Evolutionary conservation across 495 filamentous ascomycete genomes (phyloP).

Genomic region (Trichoderma asperelloides): DNA sequence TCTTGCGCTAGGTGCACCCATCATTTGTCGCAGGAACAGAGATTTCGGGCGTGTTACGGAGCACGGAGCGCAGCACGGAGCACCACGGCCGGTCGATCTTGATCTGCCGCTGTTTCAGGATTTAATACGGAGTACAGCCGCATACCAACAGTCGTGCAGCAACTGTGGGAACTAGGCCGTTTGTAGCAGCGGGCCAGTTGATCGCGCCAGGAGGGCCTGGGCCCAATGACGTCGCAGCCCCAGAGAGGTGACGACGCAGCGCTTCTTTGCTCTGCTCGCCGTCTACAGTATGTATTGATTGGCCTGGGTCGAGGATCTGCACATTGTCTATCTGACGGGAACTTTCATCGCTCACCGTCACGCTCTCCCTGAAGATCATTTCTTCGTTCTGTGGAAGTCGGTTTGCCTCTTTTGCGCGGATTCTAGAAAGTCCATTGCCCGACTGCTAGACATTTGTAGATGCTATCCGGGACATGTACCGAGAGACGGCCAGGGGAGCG

Average conservation of each 20-base stretch:
- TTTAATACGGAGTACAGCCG: background rate
- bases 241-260: conserved; percentile 4
- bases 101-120: conserved; percentile 10
- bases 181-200: background rate
- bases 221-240: background rate
- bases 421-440: background rate
- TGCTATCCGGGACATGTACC: background rate
- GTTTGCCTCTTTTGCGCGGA: background rate
- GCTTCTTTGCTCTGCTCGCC: background rate
- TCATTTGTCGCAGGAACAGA: background rate
- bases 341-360: background rate
- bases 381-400: background rate
- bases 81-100: conserved; percentile 6
- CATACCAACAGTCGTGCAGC: background rate
- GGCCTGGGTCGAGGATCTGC: background rate
- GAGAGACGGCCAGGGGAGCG: background rate
- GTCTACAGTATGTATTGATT: background rate
- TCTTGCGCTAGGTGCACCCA: background rate
- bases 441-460: background rate
- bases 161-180: conserved; percentile 1
- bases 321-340: background rate
- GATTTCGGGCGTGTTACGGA: conserved; percentile 1
- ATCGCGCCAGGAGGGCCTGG: background rate
- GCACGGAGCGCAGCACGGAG: background rate
- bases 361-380: conserved; percentile 5